A percentile compares a stretch with the other conserved stretches of the same genome.
These are phyloP conservation scores for Macroventuria anomochaeta DNA, from an alignment of 2,329 filamentous ascomycete genomes.

Conservation along the genomic window DNA sequence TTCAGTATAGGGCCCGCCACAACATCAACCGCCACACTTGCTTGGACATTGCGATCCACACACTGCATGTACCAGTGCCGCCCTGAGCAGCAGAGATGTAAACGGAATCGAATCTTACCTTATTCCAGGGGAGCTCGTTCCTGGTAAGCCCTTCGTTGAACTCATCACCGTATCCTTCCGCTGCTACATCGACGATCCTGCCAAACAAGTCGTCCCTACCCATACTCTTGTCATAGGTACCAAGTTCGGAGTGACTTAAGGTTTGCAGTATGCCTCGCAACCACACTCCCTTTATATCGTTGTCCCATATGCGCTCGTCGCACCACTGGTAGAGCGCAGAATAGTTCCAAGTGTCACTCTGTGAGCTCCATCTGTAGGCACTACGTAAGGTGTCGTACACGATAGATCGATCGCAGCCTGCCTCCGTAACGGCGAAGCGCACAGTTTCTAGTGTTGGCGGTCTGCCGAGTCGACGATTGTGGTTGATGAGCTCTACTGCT, in stretches of 20 bases:
- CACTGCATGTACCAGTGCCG: not conserved
- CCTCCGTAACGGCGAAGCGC: constrained; percentile 37
- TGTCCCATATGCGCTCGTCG: constrained; percentile 21
- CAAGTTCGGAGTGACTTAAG: constrained; percentile 13
- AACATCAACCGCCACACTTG: not conserved
- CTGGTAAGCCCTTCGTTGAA: constrained; percentile 28
- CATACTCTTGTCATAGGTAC: not conserved
- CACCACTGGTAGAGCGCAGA: constrained; percentile 38
- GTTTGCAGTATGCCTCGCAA: constrained; percentile 34
- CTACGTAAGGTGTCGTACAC: constrained; percentile 39
- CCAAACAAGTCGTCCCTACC: not conserved
- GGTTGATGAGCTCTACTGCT: constrained; percentile 45
- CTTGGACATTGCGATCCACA: not conserved
- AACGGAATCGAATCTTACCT: constrained; percentile 28
- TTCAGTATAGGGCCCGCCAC: constrained; percentile 12
- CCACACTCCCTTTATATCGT: constrained; percentile 38
- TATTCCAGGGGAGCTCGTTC: constrained; percentile 32
- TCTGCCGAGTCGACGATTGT: constrained; percentile 41
- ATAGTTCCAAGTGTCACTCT: constrained; percentile 21
- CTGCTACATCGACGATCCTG: constrained; percentile 19
- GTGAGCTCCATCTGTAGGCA: constrained; percentile 26
- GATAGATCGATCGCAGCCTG: constrained; percentile 40
- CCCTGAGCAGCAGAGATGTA: not conserved
- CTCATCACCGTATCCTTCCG: constrained; percentile 29
- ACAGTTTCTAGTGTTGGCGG: constrained; percentile 31